phyloP scores from a whole-genome alignment of 2,329 filamentous ascomycete genomes.

The Pseudofabraea citricarpa region DNA sequence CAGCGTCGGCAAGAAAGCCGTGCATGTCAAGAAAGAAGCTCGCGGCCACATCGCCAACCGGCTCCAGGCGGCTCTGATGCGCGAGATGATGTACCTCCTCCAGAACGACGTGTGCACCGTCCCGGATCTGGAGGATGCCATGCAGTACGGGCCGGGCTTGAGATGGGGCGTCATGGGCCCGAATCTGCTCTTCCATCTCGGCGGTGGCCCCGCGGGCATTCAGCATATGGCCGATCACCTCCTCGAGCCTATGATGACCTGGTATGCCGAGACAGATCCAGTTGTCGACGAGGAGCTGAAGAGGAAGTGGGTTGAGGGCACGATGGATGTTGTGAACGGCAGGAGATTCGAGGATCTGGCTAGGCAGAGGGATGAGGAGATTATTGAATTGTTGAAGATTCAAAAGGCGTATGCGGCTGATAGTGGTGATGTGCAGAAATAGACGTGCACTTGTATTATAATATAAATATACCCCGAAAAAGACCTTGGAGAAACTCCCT shows the following conservation, averaged over 20 bases:
- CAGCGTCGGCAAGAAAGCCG: conserved; percentile 33
- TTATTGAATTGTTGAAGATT: background rate
- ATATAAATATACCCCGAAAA: too few species aligned
- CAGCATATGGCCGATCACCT: conserved; percentile 14
- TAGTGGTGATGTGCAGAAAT: too few species aligned
- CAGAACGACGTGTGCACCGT: conserved; percentile 26
- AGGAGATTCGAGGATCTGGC: background rate
- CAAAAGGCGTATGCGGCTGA: background rate
- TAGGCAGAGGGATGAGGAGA: background rate
- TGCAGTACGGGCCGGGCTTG: conserved; percentile 4
- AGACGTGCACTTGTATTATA: too few species aligned
- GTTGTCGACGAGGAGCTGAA: conserved; percentile 15
- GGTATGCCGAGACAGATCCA: conserved; percentile 16
- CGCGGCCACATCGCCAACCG: conserved; percentile 40
- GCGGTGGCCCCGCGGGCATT: background rate
- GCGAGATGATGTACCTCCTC: conserved; percentile 32
- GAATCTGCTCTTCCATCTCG: conserved; percentile 2
- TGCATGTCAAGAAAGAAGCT: conserved; percentile 35
- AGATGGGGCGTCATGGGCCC: conserved; percentile 6
- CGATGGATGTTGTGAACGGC: background rate
- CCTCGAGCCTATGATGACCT: conserved; percentile 15
- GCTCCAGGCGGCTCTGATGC: conserved; percentile 34
- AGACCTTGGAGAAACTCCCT: too few species aligned
- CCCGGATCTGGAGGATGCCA: conserved; percentile 21
- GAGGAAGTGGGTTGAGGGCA: conserved; percentile 13